Base-by-base conservation (phyloP, 352 stramenopile species). In the Globisporangium perplexum region DNA sequence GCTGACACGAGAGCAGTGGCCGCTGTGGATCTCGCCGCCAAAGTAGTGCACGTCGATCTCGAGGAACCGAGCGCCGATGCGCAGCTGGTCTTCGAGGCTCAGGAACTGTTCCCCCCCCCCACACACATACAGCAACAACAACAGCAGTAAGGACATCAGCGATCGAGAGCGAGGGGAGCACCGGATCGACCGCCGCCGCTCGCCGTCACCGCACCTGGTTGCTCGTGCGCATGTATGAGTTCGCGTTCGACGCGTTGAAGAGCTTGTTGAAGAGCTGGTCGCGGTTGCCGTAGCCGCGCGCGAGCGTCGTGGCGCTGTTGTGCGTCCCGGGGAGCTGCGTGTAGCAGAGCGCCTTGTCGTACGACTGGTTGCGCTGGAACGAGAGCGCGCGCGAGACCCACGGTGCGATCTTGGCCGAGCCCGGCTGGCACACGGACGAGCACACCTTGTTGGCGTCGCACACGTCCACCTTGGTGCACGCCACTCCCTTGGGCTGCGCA, bases 21-120 rank as follows among this genome's bases (percentile, higher is more conserved):
- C 83, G 30, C 79, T 88, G n/a, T 62, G 75, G n/a, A 93, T 57
- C 45, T 71, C 63, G 0, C 65, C 66, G 53, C 68, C 67, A 44
- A 90, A 90, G 64, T 83, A 95, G 66, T 95, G 85, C 38, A 87
- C 72, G 42, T 95, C 85, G 17, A 92, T 52, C 63, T 95, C 85
- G 45, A 95, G 65, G 31, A 91, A 85, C 4, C 85, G 72, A 14
- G 74, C 81, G 7, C 84, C 85, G 28, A 95, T 66, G 42, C 83
- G 73, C 43, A 95, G 62, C 63, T 93, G 83, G 46, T 95, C 85
- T 18, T 79, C 85, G 4, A 95, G 47, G 3, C 63, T 87, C 46
- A 93, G 74, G 20, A 88, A 68, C 61, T 79, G 43, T 7, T 31
- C 28, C 28, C 3, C 28, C 3, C 28, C 3, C 28, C 3, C 28